Evolutionary conservation across 2,329 filamentous ascomycete species (phyloP), one percentile per base, ranked within the genome.

Genomic region (Allantophomopsis cytisporea): DNA sequence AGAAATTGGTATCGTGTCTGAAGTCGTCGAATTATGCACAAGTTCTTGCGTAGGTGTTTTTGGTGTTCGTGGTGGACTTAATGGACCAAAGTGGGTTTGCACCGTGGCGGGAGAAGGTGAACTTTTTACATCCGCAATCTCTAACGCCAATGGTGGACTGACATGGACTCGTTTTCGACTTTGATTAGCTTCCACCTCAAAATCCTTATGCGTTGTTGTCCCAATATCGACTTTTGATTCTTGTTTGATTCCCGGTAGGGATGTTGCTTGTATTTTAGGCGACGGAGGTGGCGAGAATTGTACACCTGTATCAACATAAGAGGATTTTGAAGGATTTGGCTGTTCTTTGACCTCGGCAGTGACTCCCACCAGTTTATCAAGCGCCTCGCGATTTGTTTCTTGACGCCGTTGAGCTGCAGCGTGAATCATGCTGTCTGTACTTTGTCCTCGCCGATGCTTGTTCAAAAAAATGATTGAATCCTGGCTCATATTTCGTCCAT

Each of bases 211-310:
- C 23, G 52, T 46, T 45, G 32, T 41, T 23, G 36, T 50, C 50
- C n/a, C 17, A 3, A 17, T 21, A 30, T 30, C 21, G 30, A 38
- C 39, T 15, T 41, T 21, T 41, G 39, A 21, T 3, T 45, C 43
- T 10, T 43, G 38, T 14, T 36, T 35, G 30, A 28, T 12, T 12
- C 35, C 40, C 39, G 36, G 36, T 17, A 39, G 17, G n/a, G 34
- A 37, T 47, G 44, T 48, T 1, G 65, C 57, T 8, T 53, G 44
- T 5, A 68, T 41, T 49, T 65, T 67, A 1, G 85, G 85, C 2
- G 86, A 93, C 3, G 80, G 70, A 2, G 85, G 85, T 35, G 86
- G 87, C 28, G 86, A 91, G 52, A 74, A 91, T 56, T 95, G 88
- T 23, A 85, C 69, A 3, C 79, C 83, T n/a, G 71, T 72, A 52